Conservation (phyloP, 352 stramenopile genomes). For the Globisporangium sylvaticum region DNA sequence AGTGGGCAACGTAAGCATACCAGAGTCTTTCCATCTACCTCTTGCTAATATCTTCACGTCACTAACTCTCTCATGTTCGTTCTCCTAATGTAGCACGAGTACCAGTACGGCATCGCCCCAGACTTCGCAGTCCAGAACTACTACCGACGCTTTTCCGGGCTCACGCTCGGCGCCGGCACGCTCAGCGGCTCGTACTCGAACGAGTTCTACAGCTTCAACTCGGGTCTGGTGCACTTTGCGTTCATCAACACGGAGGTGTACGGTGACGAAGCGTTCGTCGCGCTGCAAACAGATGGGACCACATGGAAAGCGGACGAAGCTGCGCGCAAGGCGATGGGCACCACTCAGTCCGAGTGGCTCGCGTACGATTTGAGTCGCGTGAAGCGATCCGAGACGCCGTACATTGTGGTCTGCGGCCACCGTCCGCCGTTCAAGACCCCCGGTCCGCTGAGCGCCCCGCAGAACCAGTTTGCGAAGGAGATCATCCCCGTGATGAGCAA, state of each 20-base stretch:
- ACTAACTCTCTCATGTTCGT: conserved; percentile 1
- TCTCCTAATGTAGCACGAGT: conserved; percentile 48
- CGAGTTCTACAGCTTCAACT: conserved; percentile 76
- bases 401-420: conserved; percentile 70
- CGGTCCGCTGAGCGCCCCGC: conserved; percentile 23
- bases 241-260: conserved; percentile 82
- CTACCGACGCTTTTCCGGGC: conserved; percentile 52
- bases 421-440: conserved; percentile 72
- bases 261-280: conserved; percentile 53
- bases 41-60: not conserved
- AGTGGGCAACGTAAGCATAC: conserved; percentile 55
- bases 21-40: not conserved
- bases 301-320: conserved; percentile 51
- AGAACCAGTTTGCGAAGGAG: conserved; percentile 60
- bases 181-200: conserved; percentile 61
- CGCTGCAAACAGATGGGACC: conserved; percentile 35
- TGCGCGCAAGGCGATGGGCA: conserved; percentile 26
- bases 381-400: conserved; percentile 53
- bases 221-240: conserved; percentile 62
- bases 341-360: conserved; percentile 51
- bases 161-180: conserved; percentile 44
- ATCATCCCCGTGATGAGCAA: conserved; percentile 69
- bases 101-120: conserved; percentile 50
- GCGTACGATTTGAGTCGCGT: conserved; percentile 69
- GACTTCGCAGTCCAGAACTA: conserved; percentile 72